Conservation (phyloP, 2,329 filamentous ascomycete genomes). For the Nemania diffusa region DNA sequence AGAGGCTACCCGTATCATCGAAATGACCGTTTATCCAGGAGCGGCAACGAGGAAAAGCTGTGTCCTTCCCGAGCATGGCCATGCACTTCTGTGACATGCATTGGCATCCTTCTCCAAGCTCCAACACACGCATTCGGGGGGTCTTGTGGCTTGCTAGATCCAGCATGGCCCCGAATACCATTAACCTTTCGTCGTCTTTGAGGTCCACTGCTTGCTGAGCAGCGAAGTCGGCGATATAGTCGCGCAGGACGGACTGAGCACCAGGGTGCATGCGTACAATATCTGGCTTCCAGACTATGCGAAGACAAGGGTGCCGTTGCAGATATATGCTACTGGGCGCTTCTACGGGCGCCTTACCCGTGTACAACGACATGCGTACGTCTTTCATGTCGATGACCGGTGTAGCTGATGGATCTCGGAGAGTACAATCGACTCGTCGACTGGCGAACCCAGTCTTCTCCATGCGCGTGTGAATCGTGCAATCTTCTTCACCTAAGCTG, state of each 20-base stretch:
- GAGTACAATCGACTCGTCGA: neutral
- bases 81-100: conserved; percentile 2
- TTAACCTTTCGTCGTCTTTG: neutral
- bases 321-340: neutral
- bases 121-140: conserved; percentile 18
- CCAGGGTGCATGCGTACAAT: neutral
- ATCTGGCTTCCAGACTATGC: conserved; percentile 22
- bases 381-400: neutral
- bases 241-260: neutral
- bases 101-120: conserved; percentile 4
- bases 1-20: no score
- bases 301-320: conserved; percentile 15
- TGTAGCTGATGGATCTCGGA: neutral
- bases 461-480: neutral
- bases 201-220: neutral
- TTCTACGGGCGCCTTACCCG: neutral
- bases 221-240: neutral
- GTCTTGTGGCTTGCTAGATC: conserved; percentile 19
- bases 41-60: conserved; percentile 7
- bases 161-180: neutral
- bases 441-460: conserved; percentile 5
- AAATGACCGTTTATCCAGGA: no score
- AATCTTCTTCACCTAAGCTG: neutral
- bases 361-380: neutral
- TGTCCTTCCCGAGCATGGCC: conserved; percentile 1